Evolutionary conservation across 2,329 filamentous ascomycete genomes (phyloP).

Genomic region (Colletotrichum gigasporum): DNA sequence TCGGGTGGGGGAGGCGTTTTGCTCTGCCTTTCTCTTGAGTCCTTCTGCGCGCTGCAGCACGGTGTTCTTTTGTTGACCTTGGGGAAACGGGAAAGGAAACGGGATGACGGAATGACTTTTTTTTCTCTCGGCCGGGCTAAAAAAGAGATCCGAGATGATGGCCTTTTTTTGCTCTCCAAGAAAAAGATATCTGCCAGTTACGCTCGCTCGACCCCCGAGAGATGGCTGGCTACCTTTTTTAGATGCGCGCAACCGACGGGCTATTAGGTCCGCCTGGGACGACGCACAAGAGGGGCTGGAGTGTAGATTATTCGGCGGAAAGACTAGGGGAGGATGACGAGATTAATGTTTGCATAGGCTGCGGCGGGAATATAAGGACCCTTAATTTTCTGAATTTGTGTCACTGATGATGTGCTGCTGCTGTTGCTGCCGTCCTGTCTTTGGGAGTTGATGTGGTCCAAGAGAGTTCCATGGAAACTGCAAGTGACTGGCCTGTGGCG

Average conservation of each 20-base stretch:
- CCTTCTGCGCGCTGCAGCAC: conserved; percentile 12
- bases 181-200: background rate
- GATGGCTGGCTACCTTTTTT: background rate
- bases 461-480: too few relatives aligned
- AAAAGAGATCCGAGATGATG: conserved; percentile 22
- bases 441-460: too few relatives aligned
- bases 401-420: too few relatives aligned
- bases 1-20: conserved; percentile 10
- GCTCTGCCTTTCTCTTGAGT: background rate
- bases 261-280: background rate
- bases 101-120: conserved; percentile 23
- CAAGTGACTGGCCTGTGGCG: too few relatives aligned
- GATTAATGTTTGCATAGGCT: conserved; percentile 22
- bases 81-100: background rate
- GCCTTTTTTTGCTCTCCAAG: conserved; percentile 1
- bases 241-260: background rate
- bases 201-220: background rate
- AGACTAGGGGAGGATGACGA: conserved; percentile 4
- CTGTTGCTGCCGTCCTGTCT: too few relatives aligned
- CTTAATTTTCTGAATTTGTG: conserved; percentile 4
- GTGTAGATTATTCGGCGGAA: conserved; percentile 11
- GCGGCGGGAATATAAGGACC: conserved; percentile 11
- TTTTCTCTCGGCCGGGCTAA: conserved; percentile 14
- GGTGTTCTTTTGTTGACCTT: conserved; percentile 27
- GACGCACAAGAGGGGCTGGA: background rate